Evolutionary conservation across 495 filamentous ascomycete genomes (phyloP).

Genomic region (Xanthoparmelia taractica): DNA sequence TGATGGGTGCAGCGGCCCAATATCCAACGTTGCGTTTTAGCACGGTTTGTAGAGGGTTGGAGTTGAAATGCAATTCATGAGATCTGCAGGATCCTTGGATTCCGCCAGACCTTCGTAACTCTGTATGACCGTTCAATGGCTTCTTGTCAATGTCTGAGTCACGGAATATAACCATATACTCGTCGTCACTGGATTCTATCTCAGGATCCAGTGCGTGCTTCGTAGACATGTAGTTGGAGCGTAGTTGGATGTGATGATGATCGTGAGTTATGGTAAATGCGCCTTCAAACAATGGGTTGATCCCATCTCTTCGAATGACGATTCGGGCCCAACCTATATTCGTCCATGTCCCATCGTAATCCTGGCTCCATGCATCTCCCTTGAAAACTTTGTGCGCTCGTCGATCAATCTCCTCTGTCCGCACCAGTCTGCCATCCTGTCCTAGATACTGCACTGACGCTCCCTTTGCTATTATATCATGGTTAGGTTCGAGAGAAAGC

Average conservation of each 20-base stretch:
- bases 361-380: slow-evolving; percentile 65
- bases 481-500: slow-evolving; percentile 79
- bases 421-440: slow-evolving; percentile 55
- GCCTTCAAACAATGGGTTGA: slow-evolving; percentile 78
- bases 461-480: slow-evolving; percentile 75
- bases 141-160: slow-evolving; percentile 68
- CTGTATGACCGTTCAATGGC: slow-evolving; percentile 35
- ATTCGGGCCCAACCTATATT: slow-evolving; percentile 83
- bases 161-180: slow-evolving; percentile 85
- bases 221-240: slow-evolving; percentile 65
- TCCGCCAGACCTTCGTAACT: slow-evolving; percentile 44
- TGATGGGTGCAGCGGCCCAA: slow-evolving; percentile 49
- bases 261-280: slow-evolving; percentile 73
- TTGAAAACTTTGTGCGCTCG: slow-evolving; percentile 74
- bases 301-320: slow-evolving; percentile 65
- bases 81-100: slow-evolving; percentile 48
- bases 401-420: slow-evolving; percentile 58
- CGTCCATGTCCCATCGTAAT: slow-evolving; percentile 59
- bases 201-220: slow-evolving; percentile 66
- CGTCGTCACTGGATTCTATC: slow-evolving; percentile 50
- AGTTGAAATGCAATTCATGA: slow-evolving; percentile 65
- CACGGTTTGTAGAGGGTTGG: slow-evolving; percentile 56
- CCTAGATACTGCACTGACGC: slow-evolving; percentile 65
- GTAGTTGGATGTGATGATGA: slow-evolving; percentile 81
- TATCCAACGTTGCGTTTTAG: slow-evolving; percentile 41